Conservation (phyloP, 108 stramenopile species). For the Pseudonitzschia pungens region DNA sequence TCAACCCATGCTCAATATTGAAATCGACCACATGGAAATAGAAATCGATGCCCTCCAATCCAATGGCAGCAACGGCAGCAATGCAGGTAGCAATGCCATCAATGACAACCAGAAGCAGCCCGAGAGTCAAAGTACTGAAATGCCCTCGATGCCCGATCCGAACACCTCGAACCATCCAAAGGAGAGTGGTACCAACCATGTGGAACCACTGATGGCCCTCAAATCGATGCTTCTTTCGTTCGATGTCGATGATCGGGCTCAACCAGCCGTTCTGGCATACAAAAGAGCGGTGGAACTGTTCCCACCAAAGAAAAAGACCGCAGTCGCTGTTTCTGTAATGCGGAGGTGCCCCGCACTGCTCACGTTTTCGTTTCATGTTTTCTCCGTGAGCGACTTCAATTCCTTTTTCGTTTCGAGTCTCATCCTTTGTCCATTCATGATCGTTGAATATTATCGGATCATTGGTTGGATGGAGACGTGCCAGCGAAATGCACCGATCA, state of each 20-base stretch:
- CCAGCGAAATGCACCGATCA: conserved; percentile 4
- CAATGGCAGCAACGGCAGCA: conserved; percentile 2
- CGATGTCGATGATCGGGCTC: conserved; percentile 45
- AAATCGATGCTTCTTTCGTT: conserved; percentile 34
- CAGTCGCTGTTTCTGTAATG: conserved; percentile 26
- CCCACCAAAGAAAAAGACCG: conserved; percentile 36
- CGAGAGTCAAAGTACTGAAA: neutral
- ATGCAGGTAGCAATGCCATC: neutral
- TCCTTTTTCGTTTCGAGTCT: conserved; percentile 13
- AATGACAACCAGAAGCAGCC: neutral
- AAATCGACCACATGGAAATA: conserved; percentile 49
- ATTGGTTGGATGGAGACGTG: conserved; percentile 31
- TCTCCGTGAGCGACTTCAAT: neutral
- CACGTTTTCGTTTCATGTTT: conserved; percentile 16
- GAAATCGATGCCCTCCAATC: conserved; percentile 45
- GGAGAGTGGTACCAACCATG: neutral
- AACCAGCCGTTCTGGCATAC: conserved; percentile 48
- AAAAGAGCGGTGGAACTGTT: conserved; percentile 39
- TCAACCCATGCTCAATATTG: conserved; percentile 42
- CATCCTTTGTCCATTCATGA: conserved; percentile 32
- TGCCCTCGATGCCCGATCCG: neutral
- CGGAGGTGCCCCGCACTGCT: conserved; percentile 43
- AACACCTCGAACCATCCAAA: neutral
- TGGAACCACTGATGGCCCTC: conserved; percentile 21
- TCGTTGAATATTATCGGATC: conserved; percentile 35